A percentile compares a stretch with the other conserved stretches of the same genome.
Conservation (phyloP, 192 early-diverging fungal species). For the Gryganskiella cystojenkinii region DNA sequence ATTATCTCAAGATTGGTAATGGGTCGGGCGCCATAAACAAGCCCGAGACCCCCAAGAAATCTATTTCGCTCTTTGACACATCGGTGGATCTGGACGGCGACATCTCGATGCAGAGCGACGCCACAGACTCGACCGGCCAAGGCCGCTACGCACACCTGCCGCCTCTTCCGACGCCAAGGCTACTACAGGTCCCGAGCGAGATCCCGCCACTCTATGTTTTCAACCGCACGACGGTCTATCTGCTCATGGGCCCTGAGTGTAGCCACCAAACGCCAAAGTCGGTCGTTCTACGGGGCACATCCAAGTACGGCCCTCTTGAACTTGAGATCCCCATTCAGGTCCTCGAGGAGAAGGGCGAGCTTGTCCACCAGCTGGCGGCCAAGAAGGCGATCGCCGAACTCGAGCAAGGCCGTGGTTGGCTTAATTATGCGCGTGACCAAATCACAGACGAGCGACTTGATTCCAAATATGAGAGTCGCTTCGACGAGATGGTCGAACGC, state of each 20-base stretch:
- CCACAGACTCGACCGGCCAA: constrained; percentile 15
- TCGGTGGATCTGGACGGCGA: constrained; percentile 26
- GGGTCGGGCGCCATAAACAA: background rate
- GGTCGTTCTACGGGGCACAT: constrained; percentile 37
- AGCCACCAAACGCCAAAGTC: constrained; percentile 28
- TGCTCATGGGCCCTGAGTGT: constrained; percentile 47
- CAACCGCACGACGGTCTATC: constrained; percentile 51
- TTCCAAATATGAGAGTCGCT: constrained; percentile 11
- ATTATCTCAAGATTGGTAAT: constrained; percentile 44
- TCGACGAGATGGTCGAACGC: constrained; percentile 20
- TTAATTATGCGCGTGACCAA: constrained; percentile 23
- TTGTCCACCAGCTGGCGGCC: constrained; percentile 59
- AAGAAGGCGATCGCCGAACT: constrained; percentile 58
- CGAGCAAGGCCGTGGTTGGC: constrained; percentile 58
- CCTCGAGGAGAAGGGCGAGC: constrained; percentile 12
- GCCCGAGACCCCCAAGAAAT: constrained; percentile 18
- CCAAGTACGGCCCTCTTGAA: constrained; percentile 55
- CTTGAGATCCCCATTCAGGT: constrained; percentile 48
- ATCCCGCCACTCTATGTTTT: constrained; percentile 49
- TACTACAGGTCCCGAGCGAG: constrained; percentile 50
- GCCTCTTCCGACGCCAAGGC: constrained; percentile 11
- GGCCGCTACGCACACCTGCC: constrained; percentile 16
- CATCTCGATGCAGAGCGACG: background rate
- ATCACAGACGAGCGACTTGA: background rate
- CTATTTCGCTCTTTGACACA: constrained; percentile 28